Percentiles rank a stretch among this genome's conserved stretches.
These are phyloP conservation scores for Plasmodium gaboni DNA, from an alignment of 169 alveolate species.

Conservation along the genomic window DNA sequence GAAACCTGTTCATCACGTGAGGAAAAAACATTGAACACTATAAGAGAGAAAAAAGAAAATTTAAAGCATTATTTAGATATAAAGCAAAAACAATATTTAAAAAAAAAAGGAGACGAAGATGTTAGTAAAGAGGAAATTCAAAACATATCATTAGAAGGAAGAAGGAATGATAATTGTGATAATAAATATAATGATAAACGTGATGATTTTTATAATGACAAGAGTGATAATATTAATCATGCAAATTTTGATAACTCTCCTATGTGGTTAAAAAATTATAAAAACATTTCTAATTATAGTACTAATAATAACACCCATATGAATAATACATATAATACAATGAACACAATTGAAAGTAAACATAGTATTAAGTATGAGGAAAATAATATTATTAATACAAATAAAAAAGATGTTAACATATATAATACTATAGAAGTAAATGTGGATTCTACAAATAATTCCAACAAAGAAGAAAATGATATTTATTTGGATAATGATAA, in stretches of 20 bases:
- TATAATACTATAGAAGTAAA: not conserved
- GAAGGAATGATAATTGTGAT: too few relatives aligned
- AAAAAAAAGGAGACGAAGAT: not conserved
- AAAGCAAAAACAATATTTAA: not conserved
- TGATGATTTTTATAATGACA: too few relatives aligned
- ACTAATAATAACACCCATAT: too few relatives aligned
- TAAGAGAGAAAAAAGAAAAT: constrained; percentile 4
- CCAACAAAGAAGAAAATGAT: not conserved
- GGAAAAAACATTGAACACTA: constrained; percentile 9
- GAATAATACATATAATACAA: not conserved
- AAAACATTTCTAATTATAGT: too few relatives aligned
- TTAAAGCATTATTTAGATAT: not conserved
- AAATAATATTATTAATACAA: not conserved
- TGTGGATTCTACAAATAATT: not conserved
- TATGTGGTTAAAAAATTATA: too few relatives aligned
- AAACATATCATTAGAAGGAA: too few relatives aligned
- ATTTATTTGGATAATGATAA: not conserved
- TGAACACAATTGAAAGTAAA: not conserved
- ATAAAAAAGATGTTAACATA: not conserved
- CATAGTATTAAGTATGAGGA: not conserved
- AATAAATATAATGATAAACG: too few relatives aligned
- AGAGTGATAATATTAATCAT: too few relatives aligned
- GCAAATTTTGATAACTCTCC: too few relatives aligned
- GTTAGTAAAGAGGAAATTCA: too few relatives aligned
- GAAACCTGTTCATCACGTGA: not conserved